These are phyloP conservation scores for Agaricus sinodeliciosus DNA, from an alignment of 768 basidiomycete genomes.

Conservation along the genomic window DNA sequence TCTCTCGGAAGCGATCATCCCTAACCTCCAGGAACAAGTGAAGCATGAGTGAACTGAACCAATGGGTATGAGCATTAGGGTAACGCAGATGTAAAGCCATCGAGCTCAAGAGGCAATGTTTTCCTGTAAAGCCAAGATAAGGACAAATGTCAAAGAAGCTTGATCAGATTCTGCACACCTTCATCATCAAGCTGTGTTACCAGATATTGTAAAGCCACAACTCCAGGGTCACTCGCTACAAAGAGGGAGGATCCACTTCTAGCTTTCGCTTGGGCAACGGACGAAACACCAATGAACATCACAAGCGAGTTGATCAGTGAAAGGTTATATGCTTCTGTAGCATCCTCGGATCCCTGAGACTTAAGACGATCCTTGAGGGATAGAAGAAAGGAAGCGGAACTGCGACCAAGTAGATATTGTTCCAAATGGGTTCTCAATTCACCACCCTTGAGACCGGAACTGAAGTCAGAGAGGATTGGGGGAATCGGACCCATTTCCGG, in stretches of 20 bases:
- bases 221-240: constrained; percentile 76
- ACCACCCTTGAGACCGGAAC: constrained; percentile 69
- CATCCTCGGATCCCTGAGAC: constrained; percentile 37
- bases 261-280: constrained; percentile 84
- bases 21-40: constrained; percentile 80
- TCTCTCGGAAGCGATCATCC: constrained; percentile 71
- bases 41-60: constrained; percentile 90
- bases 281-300: constrained; percentile 93
- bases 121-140: constrained; percentile 44
- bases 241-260: constrained; percentile 80
- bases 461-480: constrained; percentile 86
- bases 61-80: constrained; percentile 97
- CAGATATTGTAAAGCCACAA: constrained; percentile 77
- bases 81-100: constrained; percentile 93
- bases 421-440: constrained; percentile 80
- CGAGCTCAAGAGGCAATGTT: constrained; percentile 91
- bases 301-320: constrained; percentile 90
- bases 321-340: constrained; percentile 70
- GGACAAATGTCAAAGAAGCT: constrained; percentile 3
- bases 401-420: constrained; percentile 76
- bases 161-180: constrained; percentile 45
- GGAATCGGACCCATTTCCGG: constrained; percentile 93
- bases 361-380: constrained; percentile 75
- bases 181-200: constrained; percentile 83
- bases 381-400: constrained; percentile 63